phyloP scores from a whole-genome alignment of 169 alveolate species.

The Plasmodium chabaudi region DNA sequence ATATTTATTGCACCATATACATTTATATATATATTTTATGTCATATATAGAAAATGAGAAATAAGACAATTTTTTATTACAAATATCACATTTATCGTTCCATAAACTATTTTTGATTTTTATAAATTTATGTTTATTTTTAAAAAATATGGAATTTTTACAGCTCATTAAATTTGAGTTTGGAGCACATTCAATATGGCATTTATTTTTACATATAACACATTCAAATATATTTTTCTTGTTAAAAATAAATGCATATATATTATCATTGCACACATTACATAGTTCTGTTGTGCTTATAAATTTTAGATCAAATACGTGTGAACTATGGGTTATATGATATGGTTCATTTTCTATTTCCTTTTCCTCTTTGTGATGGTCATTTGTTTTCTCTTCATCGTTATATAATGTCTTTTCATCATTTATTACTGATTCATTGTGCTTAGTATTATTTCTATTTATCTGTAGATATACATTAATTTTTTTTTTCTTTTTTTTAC shows the following conservation, averaged over 20 bases:
- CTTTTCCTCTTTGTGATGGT: slow-evolving; percentile 1
- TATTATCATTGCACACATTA: slow-evolving; percentile 65
- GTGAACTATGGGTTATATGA: slow-evolving; percentile 45
- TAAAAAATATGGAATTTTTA: slow-evolving; percentile 50
- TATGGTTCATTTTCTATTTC: slow-evolving; percentile 20
- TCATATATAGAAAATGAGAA: slow-evolving; percentile 26
- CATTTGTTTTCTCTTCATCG: not conserved
- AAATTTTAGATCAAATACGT: slow-evolving; percentile 39
- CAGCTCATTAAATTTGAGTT: slow-evolving; percentile 69
- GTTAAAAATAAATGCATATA: slow-evolving; percentile 59
- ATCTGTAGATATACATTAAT: slow-evolving; percentile 48
- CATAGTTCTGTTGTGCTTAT: slow-evolving; percentile 51
- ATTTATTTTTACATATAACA: slow-evolving; percentile 59
- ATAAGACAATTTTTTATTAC: slow-evolving; percentile 43
- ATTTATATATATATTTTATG: slow-evolving; percentile 54
- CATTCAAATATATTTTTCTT: slow-evolving; percentile 71
- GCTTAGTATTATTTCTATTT: slow-evolving; percentile 6
- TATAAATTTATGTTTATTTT: slow-evolving; percentile 68
- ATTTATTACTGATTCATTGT: slow-evolving; percentile 3
- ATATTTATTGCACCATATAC: slow-evolving; percentile 82
- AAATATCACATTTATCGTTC: slow-evolving; percentile 57
- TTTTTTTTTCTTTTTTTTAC: slow-evolving; percentile 58
- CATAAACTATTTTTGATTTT: slow-evolving; percentile 44
- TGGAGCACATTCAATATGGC: slow-evolving; percentile 72
- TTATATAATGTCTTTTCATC: slow-evolving; percentile 16